A percentile compares a stretch with the other conserved stretches of the same genome.
Evolutionary conservation across 257 asterid genomes (phyloP).

Genomic region (Solanum appendiculatum): DNA sequence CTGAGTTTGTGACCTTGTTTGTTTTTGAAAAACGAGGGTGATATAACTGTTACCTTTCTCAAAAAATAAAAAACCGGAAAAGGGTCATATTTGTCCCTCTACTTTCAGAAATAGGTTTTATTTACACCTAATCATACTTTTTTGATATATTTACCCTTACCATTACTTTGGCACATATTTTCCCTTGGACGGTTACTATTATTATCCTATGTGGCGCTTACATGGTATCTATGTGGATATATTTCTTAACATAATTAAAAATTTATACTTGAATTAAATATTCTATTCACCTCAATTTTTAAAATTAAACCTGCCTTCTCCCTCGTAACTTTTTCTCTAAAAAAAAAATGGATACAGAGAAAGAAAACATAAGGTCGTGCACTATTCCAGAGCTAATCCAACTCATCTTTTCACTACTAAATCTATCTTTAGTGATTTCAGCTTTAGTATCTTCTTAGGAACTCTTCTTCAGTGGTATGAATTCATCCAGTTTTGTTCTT

Average conservation of each 20-base stretch:
- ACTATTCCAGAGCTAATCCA: constrained; percentile 47
- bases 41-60: background rate
- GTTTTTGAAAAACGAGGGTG: background rate
- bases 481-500: constrained; percentile 52
- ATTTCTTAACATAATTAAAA: too few relatives aligned
- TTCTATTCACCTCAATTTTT: too few relatives aligned
- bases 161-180: background rate
- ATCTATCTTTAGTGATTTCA: constrained; percentile 22
- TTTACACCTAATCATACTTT: background rate
- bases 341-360: background rate
- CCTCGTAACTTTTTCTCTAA: background rate
- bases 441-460: constrained; percentile 1
- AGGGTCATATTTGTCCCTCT: background rate
- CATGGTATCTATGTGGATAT: background rate
- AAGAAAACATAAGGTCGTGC: background rate
- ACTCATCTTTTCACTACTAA: constrained; percentile 38
- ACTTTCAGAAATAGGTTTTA: background rate
- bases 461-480: constrained; percentile 47
- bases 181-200: background rate
- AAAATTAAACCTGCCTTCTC: background rate
- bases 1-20: background rate
- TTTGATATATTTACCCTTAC: background rate
- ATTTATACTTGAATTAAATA: background rate
- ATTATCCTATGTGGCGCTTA: background rate
- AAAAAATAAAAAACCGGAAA: too few relatives aligned